Conservation (phyloP, 257 asterid species). For the Solanum stenotomum region DNA sequence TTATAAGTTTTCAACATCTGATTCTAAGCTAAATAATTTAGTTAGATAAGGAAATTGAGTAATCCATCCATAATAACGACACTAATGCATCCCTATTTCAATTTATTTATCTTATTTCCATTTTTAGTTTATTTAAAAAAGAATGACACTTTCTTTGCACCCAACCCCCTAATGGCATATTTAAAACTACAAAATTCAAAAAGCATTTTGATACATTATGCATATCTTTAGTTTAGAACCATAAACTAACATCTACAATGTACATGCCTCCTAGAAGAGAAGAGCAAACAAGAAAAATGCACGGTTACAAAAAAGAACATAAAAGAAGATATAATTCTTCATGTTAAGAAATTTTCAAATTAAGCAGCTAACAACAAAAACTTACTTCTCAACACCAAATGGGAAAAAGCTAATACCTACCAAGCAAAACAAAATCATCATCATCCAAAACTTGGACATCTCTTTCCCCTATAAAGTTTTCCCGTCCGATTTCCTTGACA, state of each 20-base stretch:
- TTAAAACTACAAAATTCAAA: too few species aligned
- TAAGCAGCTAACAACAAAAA: background rate
- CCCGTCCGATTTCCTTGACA: slow-evolving; percentile 63
- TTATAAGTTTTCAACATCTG: too few species aligned
- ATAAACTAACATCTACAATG: background rate
- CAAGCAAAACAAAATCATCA: slow-evolving; percentile 62
- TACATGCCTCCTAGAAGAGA: background rate
- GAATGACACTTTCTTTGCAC: background rate
- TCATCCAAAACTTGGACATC: slow-evolving; percentile 63
- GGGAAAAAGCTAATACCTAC: slow-evolving; percentile 45
- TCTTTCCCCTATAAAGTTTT: slow-evolving; percentile 61
- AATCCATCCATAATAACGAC: too few species aligned
- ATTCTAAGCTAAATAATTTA: too few species aligned
- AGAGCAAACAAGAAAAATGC: background rate
- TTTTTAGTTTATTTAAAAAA: too few species aligned
- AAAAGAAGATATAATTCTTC: background rate
- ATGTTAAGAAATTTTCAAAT: background rate
- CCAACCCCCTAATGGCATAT: background rate
- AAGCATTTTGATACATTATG: too few species aligned
- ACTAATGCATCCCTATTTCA: background rate
- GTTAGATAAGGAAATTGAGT: too few species aligned
- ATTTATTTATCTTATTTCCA: background rate
- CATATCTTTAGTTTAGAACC: background rate
- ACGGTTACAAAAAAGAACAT: background rate
- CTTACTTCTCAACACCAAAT: background rate